These are phyloP conservation scores for Aspergillus awamori DNA, from an alignment of 2,329 filamentous ascomycete genomes.

Conservation along the genomic window DNA sequence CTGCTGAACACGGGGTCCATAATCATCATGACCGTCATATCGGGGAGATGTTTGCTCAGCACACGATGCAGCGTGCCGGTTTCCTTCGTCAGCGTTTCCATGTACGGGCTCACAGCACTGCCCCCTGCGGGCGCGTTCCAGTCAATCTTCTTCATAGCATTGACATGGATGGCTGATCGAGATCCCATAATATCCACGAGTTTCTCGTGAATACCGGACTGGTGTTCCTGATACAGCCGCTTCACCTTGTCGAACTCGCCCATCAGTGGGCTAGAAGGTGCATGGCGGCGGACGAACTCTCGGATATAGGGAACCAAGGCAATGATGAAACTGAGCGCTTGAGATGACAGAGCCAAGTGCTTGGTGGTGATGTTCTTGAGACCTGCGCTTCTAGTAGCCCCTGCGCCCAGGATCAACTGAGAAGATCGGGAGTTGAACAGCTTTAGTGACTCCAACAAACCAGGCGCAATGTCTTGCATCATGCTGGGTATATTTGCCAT, in stretches of 20 bases:
- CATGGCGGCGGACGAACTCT: conserved; percentile 84
- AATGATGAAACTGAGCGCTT: conserved; percentile 84
- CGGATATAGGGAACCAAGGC: conserved; percentile 85
- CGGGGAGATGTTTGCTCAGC: conserved; percentile 77
- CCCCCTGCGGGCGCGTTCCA: conserved; percentile 64
- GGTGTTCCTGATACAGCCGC: conserved; percentile 82
- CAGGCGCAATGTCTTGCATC: conserved; percentile 77
- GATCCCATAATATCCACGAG: conserved; percentile 89
- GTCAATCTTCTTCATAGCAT: conserved; percentile 71
- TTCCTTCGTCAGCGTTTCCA: conserved; percentile 85
- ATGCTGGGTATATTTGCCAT: conserved; percentile 85
- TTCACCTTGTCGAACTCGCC: conserved; percentile 88
- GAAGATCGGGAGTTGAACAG: conserved; percentile 94
- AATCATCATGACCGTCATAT: conserved; percentile 75
- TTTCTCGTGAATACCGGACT: conserved; percentile 88
- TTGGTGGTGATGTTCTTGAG: conserved; percentile 96
- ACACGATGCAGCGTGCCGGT: conserved; percentile 83
- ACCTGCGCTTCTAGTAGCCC: conserved; percentile 83
- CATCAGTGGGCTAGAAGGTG: conserved; percentile 61
- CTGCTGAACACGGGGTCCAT: conserved; percentile 82
- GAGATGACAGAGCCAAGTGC: conserved; percentile 87
- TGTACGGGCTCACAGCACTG: conserved; percentile 66
- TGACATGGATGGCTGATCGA: conserved; percentile 72
- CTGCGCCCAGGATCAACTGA: conserved; percentile 94
- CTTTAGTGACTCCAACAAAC: conserved; percentile 82